phyloP scores from a whole-genome alignment of 495 filamentous ascomycete species.

The Physcia stellaris region DNA sequence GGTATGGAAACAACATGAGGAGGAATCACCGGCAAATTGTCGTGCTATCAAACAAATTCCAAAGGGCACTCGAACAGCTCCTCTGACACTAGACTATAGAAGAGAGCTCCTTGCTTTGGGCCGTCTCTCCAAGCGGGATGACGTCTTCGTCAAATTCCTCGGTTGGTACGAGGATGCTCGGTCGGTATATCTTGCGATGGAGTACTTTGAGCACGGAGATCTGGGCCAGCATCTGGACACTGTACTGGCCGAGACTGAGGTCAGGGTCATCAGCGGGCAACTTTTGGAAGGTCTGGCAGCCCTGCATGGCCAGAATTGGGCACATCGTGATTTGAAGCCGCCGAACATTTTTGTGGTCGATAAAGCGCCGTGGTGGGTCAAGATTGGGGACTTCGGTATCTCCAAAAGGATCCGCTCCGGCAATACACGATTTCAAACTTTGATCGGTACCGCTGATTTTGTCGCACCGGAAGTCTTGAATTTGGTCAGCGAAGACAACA shows the following conservation, averaged over 20 bases:
- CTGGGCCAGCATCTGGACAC: constrained; percentile 16
- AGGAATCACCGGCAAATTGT: too few species aligned
- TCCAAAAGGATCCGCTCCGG: constrained; percentile 17
- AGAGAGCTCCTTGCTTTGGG: constrained; percentile 14
- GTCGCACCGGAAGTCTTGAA: constrained; percentile 25
- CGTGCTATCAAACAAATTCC: too few species aligned
- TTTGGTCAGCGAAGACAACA: constrained; percentile 3
- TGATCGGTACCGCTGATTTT: constrained; percentile 18
- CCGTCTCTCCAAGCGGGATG: too few species aligned
- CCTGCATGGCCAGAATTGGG: neutral
- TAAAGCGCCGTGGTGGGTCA: constrained; percentile 24
- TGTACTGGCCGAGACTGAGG: neutral
- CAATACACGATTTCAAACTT: constrained; percentile 12
- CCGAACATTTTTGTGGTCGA: constrained; percentile 23
- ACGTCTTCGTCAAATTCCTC: neutral
- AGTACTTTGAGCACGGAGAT: constrained; percentile 25
- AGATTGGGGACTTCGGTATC: constrained; percentile 39
- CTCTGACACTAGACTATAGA: too few species aligned
- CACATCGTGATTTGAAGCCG: neutral
- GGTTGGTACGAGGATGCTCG: constrained; percentile 23
- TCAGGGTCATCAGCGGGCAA: neutral
- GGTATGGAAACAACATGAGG: too few species aligned
- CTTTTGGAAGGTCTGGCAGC: neutral
- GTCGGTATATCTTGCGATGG: constrained; percentile 26
- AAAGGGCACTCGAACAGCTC: too few species aligned